phyloP scores from a whole-genome alignment of 1,139 yeast genomes.

The Kodamaea derodonti region DNA sequence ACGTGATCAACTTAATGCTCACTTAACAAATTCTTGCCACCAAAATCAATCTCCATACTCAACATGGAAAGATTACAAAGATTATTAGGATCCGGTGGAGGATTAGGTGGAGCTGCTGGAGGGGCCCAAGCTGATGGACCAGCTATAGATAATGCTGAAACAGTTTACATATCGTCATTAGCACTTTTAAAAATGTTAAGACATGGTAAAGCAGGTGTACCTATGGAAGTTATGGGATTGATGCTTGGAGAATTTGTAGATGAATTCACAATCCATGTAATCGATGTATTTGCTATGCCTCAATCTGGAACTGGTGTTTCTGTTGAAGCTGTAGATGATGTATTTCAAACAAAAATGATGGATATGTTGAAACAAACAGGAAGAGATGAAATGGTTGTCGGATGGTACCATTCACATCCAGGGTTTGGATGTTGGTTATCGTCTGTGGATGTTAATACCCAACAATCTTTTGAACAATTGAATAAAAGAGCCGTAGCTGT shows the following conservation, averaged over 20 bases:
- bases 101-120: conserved; percentile 51
- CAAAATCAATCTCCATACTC: not conserved
- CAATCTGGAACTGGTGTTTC: conserved; percentile 98
- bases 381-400: conserved; percentile 96
- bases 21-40: too few species aligned
- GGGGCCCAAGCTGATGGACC: conserved; percentile 65
- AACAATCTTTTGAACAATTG: conserved; percentile 93
- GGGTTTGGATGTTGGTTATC: conserved; percentile 99
- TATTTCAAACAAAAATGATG: conserved; percentile 99
- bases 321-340: conserved; percentile 99
- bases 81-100: conserved; percentile 59
- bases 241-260: conserved; percentile 99
- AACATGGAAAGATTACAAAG: conserved; percentile 74
- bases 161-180: conserved; percentile 91
- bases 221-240: conserved; percentile 99
- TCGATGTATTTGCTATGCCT: conserved; percentile 99
- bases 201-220: conserved; percentile 99
- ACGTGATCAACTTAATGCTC: too few species aligned
- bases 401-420: conserved; percentile 99
- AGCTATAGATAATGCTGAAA: conserved; percentile 90
- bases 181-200: conserved; percentile 95
- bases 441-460: conserved; percentile 95
- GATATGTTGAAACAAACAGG: conserved; percentile 99
- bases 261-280: conserved; percentile 94
- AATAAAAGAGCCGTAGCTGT: conserved; percentile 96